phyloP scores from a whole-genome alignment of 129 eudicot genomes.

The Flaveria sonorensis region DNA sequence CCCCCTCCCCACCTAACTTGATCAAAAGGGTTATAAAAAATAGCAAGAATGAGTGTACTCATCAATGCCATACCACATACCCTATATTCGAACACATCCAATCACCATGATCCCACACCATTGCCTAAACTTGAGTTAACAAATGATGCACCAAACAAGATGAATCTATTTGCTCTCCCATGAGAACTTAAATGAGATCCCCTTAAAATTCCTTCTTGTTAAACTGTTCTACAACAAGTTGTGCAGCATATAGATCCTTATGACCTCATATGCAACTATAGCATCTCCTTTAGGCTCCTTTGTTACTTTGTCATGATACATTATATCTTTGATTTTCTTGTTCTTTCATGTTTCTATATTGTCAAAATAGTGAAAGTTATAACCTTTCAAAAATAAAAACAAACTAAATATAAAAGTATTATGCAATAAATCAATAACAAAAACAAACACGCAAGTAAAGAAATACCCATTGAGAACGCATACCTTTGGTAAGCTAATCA shows the following conservation, averaged over 20 bases:
- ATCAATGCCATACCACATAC: constrained; percentile 99
- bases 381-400: not conserved
- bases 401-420: not conserved
- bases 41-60: constrained; percentile 91
- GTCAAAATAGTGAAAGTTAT: constrained; percentile 3
- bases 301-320: constrained; percentile 82
- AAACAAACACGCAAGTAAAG: constrained; percentile 6
- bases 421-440: not conserved
- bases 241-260: constrained; percentile 90
- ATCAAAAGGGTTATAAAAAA: not conserved
- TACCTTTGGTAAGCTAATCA: constrained; percentile 96
- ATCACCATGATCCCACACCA: constrained; percentile 65
- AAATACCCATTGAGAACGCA: constrained; percentile 39
- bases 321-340: constrained; percentile 91
- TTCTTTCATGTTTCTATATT: constrained; percentile 79
- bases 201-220: constrained; percentile 93
- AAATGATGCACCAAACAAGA: constrained; percentile 36
- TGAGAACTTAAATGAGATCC: constrained; percentile 61
- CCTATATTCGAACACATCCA: constrained; percentile 98
- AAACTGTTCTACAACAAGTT: constrained; percentile 96
- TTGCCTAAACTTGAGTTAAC: constrained; percentile 44
- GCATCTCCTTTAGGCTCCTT: constrained; percentile 98
- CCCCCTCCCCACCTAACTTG: no score
- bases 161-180: constrained; percentile 75
- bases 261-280: constrained; percentile 74